Base-by-base conservation (phyloP, 352 stramenopile genomes). In the Globisporangium megalacanthum region DNA sequence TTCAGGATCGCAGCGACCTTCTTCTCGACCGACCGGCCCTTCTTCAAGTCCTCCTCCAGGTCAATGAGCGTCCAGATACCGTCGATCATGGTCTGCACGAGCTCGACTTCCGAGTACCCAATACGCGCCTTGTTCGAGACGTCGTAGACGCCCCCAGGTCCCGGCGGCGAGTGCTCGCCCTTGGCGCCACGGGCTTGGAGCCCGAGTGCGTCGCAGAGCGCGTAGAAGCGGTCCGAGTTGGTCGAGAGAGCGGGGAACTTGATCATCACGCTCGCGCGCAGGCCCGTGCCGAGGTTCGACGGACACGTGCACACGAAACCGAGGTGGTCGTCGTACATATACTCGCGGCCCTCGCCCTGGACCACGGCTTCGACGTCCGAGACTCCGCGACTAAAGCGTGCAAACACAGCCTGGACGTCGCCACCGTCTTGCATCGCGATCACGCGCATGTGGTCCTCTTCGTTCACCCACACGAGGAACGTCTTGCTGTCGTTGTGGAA, bases 41-140 rank as follows among this genome's bases (percentile, higher is more conserved):
- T 77, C 65, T 94, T 94, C 47, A 98, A 73, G 57, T 86, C 80
- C 66, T 96, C 93, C 67, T 98, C 94, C 19, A 97, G 68, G 49
- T 93, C 78, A 61, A 98, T 97, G 59, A 98, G 75, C 58, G 88
- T 85, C 3, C 83, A 75, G 3, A 98, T 85, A 29, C 94, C 94
- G 62, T 98, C 87, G 54, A 98, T 97, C 91, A 98, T 98, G 25
- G 92, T 89, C 77, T 98, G 94, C 56, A 98, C 94, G 22, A 98
- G 77, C 65, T 98, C 83, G 4, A 97, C 90, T 65, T 98, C 94
- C 42, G 85, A 97, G 58, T 96, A 96, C 10, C 94, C 94, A 56
- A 98, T 88, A 48, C 91, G 75, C 49, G 96, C 89, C 57, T 96
- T 93, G 80, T 98, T 98, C 7, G 90, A 97, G 59, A 98, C 84